Base-by-base conservation (phyloP, 768 basidiomycete species). In the Lactarius sanguifluus region DNA sequence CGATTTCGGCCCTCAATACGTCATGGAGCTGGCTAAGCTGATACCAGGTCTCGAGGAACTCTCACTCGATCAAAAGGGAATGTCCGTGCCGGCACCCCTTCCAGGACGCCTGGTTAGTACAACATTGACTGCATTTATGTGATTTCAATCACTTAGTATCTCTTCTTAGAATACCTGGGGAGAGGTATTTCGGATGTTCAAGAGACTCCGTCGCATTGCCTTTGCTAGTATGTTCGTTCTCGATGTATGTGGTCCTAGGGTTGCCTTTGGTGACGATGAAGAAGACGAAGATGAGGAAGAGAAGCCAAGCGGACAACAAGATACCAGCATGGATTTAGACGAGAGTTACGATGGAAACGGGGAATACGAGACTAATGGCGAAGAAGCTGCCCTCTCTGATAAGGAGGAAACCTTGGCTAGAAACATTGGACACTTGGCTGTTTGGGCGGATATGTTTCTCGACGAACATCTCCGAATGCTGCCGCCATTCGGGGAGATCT, bases 391-490 rank as follows among this genome's bases (percentile, higher is more conserved):
- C 23, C 43, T 13, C 15, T 13, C 55, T 16, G 54, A 56, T 1
- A 3, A 3, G 18, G n/a, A 52, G n/a, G 28, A 62, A 28, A 9
- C 25, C 7, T 57, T 63, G 61, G 28, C 4, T 4, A 3, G 45
- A 43, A 67, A 69, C 45, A n/a, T 69, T 25, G 54, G 59, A 15
- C n/a, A 36, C 30, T 38, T 69, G 30, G 61, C 61, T 15, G 62
- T 54, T 16, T 69, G 68, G 68, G 58, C 68, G 36, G 68, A 69
- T 38, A 62, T 16, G 66, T 68, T 69, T 47, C 66, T 69, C 40
- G 58, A 43, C 12, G 68, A 68, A 3, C 62, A 69, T 43, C 59
- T 69, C 43, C 57, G 68, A 50, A 68, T 59, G 61, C 34, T 10
- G 10, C 45, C 28, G 18, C 65, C 68, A 16, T 69, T 69, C 25